These are phyloP conservation scores for Catharanthus roseus DNA, from an alignment of 257 asterid species.

Conservation along the genomic window DNA sequence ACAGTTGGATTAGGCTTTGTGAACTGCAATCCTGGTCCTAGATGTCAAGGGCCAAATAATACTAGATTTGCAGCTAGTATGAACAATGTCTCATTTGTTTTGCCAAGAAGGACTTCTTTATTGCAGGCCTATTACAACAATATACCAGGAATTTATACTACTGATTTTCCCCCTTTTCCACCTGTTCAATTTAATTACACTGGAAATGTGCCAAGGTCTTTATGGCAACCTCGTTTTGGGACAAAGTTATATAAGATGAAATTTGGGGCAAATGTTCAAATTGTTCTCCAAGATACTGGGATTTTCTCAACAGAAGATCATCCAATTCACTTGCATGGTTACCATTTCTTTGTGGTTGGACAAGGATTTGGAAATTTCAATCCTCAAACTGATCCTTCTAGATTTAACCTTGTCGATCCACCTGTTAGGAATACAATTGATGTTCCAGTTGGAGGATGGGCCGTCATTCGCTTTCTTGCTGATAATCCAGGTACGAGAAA, in stretches of 20 bases:
- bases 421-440: constrained; percentile 52
- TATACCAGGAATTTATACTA: constrained; percentile 44
- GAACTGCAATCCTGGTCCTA: constrained; percentile 48
- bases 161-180: constrained; percentile 52
- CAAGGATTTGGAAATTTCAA: constrained; percentile 68
- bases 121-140: constrained; percentile 58
- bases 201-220: constrained; percentile 42
- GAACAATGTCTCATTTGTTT: constrained; percentile 53
- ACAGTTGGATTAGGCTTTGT: constrained; percentile 61
- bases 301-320: constrained; percentile 58
- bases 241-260: constrained; percentile 50
- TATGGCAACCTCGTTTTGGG: constrained; percentile 49
- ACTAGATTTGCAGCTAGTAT: constrained; percentile 55
- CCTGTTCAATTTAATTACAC: constrained; percentile 51
- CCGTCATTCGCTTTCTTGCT: constrained; percentile 56
- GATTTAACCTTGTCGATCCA: constrained; percentile 59
- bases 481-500: constrained; percentile 51
- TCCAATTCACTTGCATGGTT: constrained; percentile 62
- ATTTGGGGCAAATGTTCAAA: constrained; percentile 44
- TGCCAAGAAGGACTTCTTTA: constrained; percentile 40
- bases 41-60: constrained; percentile 63
- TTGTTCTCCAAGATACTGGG: constrained; percentile 60
- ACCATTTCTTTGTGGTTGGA: constrained; percentile 58
- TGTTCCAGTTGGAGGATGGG: constrained; percentile 68
- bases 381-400: constrained; percentile 31